phyloP scores from a whole-genome alignment of 257 asterid genomes.

The Solanum arcanum region DNA sequence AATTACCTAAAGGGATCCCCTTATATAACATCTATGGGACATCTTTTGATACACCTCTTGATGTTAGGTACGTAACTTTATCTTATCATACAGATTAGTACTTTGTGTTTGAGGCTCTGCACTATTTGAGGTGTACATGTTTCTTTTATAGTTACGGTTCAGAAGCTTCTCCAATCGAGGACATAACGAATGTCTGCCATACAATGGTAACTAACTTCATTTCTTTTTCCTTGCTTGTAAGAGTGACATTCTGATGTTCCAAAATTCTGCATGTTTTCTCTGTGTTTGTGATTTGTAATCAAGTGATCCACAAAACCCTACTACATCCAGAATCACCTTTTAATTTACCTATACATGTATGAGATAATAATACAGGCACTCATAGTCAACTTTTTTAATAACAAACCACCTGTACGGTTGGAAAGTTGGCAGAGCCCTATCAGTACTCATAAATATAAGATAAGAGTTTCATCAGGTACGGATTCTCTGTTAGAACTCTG shows the following conservation, averaged over 20 bases:
- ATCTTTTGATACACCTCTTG: constrained; percentile 71
- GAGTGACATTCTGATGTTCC: background rate
- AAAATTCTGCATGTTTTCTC: background rate
- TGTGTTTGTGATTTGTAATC: background rate
- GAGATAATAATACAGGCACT: background rate
- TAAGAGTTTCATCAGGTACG: background rate
- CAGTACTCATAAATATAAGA: background rate
- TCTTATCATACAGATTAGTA: background rate
- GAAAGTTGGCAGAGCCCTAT: background rate
- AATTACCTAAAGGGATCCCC: constrained; percentile 53
- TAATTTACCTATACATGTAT: background rate
- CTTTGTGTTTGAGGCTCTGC: background rate
- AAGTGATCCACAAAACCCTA: background rate
- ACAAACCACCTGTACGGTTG: background rate
- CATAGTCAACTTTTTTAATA: background rate
- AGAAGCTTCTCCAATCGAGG: constrained; percentile 61
- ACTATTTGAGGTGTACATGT: background rate
- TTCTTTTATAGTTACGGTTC: constrained; percentile 70
- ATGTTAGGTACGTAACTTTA: constrained; percentile 52
- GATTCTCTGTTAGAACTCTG: background rate
- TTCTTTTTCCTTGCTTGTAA: background rate
- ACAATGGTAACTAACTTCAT: constrained; percentile 34
- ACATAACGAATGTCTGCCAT: constrained; percentile 61
- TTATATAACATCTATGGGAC: constrained; percentile 88
- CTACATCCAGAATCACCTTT: background rate